Base-by-base conservation (phyloP, 495 filamentous ascomycete species). In the Cairneyella variabilis region DNA sequence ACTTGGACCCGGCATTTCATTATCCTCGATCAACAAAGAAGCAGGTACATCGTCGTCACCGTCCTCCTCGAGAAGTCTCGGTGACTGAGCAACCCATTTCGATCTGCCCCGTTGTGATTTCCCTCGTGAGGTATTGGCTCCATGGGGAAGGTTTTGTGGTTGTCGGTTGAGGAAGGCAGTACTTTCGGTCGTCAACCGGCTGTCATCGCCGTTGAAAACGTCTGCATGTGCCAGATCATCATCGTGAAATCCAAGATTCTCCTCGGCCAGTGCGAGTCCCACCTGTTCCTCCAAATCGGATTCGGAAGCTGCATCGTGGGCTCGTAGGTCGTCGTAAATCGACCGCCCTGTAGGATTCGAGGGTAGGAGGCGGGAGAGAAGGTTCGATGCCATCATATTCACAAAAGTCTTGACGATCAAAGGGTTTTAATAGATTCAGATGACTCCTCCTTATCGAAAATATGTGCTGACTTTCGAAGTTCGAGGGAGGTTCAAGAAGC, bases 11-110 rank as follows among this genome's bases (percentile, higher is more conserved):
- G 44, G 64, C 59, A 49, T 30, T 26, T 60, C 61, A 11, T 74
- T 71, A n/a, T 65, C 72, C 66, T 97, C 93, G 21, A 97, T 81
- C 23, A 97, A 69, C 44, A 98, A 75, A 12, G 92, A 97, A 27
- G 82, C 80, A 3, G 93, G 93, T 1, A 98, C 93, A 58, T 97
- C 93, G 47, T 96, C 91, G 63, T 96, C 89, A 16, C 78, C 80
- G 48, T 95, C 89, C n/a, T 89, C 85, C 14, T 85, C 71, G 18
- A 83, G 68, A 23, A 65, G 26, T 45, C 63, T 58, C 3, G 63
- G 63, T 21, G 63, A 65, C 25, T 59, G 59, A 32, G 63, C 27
- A 18, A 62, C 10, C 58, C 55, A 61, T 38, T 51, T 56, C 1
- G 61, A 60, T 21, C 28, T 46, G 4, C 43, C 38, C n/a, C 25